Percentiles rank a stretch among this genome's conserved stretches.
phyloP scores from a whole-genome alignment of 2,329 filamentous ascomycete species.

The Epichloe elymi region DNA sequence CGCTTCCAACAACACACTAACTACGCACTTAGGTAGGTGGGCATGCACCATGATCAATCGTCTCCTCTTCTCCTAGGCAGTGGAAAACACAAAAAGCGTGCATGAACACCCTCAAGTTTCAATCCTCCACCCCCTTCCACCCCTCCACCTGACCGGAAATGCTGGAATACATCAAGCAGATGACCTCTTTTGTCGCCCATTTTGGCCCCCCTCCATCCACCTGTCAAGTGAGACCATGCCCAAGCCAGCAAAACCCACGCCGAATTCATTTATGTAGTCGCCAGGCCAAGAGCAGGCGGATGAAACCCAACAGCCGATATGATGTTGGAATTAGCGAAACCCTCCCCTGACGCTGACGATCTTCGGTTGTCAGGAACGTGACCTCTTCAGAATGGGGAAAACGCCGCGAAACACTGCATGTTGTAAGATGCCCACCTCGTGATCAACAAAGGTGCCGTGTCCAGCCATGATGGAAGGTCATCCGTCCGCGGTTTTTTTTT shows the following conservation, averaged over 20 bases:
- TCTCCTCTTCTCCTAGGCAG: too few species aligned
- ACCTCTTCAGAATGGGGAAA: background rate
- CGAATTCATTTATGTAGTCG: background rate
- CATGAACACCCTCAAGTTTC: background rate
- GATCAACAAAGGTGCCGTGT: background rate
- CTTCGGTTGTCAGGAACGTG: background rate
- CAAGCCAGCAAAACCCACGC: background rate
- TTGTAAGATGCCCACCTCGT: background rate
- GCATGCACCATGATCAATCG: too few species aligned
- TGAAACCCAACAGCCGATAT: background rate
- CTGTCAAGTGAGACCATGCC: background rate
- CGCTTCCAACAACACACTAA: background rate
- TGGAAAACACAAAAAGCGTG: background rate
- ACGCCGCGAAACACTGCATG: background rate
- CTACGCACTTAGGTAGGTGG: background rate
- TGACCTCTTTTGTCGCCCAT: background rate
- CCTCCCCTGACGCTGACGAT: background rate
- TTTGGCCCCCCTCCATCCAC: background rate
- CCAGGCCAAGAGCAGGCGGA: background rate
- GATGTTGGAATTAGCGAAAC: too few species aligned
- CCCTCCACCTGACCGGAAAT: background rate
- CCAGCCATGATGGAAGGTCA: background rate
- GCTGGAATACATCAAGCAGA: background rate
- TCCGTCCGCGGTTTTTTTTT: background rate
- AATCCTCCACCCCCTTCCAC: too few species aligned